Conservation (phyloP, 2,329 filamentous ascomycete genomes). For the Aureobasidium subglaciale region DNA sequence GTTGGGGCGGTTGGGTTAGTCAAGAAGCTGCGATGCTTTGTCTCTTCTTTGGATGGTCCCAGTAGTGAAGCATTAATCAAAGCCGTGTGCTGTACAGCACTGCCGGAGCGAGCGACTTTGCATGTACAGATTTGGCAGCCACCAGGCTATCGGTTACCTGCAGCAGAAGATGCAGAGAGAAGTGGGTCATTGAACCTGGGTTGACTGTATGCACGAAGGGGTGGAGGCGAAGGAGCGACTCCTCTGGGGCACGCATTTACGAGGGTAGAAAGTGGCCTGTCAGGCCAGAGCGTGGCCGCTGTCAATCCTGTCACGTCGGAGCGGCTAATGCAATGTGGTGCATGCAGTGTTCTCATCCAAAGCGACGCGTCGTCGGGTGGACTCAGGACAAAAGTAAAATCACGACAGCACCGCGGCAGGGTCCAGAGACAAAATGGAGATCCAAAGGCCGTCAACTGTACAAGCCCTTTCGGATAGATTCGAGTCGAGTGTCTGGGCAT, state of each 20-base stretch:
- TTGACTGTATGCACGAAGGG: constrained; percentile 4
- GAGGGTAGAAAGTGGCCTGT: background rate
- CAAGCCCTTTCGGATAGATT: background rate
- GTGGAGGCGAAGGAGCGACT: constrained; percentile 1
- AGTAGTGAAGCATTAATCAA: background rate
- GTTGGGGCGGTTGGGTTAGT: background rate
- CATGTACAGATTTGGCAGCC: background rate
- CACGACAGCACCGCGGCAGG: background rate
- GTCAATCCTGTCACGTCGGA: background rate
- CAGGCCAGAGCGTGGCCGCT: constrained; percentile 6
- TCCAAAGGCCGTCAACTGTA: background rate
- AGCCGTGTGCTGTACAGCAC: background rate
- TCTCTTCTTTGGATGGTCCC: background rate
- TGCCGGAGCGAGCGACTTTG: background rate
- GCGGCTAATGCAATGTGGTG: constrained; percentile 7
- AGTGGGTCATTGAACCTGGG: constrained; percentile 6
- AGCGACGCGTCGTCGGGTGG: background rate
- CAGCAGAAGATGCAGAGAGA: background rate
- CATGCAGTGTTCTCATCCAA: constrained; percentile 1
- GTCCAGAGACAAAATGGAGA: background rate
- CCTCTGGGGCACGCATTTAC: background rate
- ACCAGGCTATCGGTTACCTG: constrained; percentile 6
- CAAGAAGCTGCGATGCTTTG: background rate
- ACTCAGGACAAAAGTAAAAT: background rate
- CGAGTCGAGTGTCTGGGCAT: constrained; percentile 1